A percentile compares a stretch with the other conserved stretches of the same genome.
Evolutionary conservation across 2,329 filamentous ascomycete genomes (phyloP).

Genomic region (Neopestalotiopsis clavispora): DNA sequence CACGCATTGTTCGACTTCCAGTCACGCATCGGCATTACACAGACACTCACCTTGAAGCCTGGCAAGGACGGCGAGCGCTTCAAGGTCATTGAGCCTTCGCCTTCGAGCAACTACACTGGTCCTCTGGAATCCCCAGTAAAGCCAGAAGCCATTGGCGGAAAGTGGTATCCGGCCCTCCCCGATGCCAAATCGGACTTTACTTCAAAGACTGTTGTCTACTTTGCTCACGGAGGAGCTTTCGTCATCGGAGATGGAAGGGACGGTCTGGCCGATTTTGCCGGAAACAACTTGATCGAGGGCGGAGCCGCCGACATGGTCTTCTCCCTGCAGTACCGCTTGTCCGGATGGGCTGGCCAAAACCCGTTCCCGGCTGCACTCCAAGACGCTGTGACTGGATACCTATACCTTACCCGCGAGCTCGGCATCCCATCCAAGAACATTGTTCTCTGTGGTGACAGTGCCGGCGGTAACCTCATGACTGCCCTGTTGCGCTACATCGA

Average conservation of each 20-base stretch:
- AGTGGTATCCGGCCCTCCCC: constrained; percentile 27
- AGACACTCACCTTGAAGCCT: constrained; percentile 16
- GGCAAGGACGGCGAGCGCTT: constrained; percentile 19
- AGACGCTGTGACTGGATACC: constrained; percentile 50
- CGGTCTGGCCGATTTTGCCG: constrained; percentile 38
- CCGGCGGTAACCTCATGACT: constrained; percentile 51
- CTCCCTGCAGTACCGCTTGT: neutral
- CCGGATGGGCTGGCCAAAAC: constrained; percentile 26
- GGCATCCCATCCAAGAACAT: constrained; percentile 44
- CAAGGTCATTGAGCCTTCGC: neutral
- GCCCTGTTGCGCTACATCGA: constrained; percentile 50
- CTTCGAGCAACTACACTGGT: constrained; percentile 19
- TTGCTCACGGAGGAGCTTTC: constrained; percentile 55
- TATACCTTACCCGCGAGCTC: constrained; percentile 47
- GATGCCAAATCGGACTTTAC: neutral
- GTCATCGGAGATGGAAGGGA: constrained; percentile 48
- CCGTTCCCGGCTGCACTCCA: constrained; percentile 56
- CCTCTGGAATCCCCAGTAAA: constrained; percentile 17
- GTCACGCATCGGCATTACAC: constrained; percentile 18
- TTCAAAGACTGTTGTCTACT: constrained; percentile 42
- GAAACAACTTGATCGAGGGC: constrained; percentile 40
- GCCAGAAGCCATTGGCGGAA: constrained; percentile 25
- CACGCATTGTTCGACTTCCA: neutral
- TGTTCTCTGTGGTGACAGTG: constrained; percentile 52
- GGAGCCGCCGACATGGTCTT: constrained; percentile 41